phyloP scores from a whole-genome alignment of 805 yeast genomes.

The Candida boidinii region DNA sequence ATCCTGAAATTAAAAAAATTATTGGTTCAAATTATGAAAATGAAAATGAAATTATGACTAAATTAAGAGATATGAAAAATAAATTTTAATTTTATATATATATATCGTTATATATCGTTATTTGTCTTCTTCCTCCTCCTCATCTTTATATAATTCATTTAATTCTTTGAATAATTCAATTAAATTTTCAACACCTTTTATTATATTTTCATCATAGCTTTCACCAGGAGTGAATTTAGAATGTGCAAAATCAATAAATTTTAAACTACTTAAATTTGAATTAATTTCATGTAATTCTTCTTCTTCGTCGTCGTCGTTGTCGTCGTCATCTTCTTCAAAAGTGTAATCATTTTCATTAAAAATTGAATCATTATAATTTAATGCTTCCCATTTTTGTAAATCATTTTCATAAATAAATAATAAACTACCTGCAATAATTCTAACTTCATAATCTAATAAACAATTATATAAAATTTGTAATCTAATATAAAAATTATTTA shows the following conservation, averaged over 20 bases:
- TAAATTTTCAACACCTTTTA: slow-evolving; percentile 63
- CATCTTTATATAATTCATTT: neutral
- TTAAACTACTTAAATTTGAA: slow-evolving; percentile 46
- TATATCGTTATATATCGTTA: neutral
- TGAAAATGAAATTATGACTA: slow-evolving; percentile 55
- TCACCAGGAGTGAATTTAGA: slow-evolving; percentile 51
- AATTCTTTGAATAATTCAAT: slow-evolving; percentile 30
- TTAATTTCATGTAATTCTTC: slow-evolving; percentile 12
- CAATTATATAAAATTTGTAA: slow-evolving; percentile 61
- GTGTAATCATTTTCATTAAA: too few species aligned
- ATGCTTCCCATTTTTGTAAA: slow-evolving; percentile 37
- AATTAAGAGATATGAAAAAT: slow-evolving; percentile 73
- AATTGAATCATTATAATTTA: slow-evolving; percentile 31
- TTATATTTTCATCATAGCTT: slow-evolving; percentile 64
- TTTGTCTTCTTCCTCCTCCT: neutral
- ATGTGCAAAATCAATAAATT: slow-evolving; percentile 89
- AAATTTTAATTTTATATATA: slow-evolving; percentile 22
- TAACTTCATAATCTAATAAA: slow-evolving; percentile 49
- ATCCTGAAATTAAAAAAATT: slow-evolving; percentile 50
- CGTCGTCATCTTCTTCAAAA: slow-evolving; percentile 19
- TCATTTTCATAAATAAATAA: slow-evolving; percentile 72
- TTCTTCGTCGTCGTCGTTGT: slow-evolving; percentile 18
- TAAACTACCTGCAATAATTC: slow-evolving; percentile 66
- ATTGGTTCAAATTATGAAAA: slow-evolving; percentile 44
- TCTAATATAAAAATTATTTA: slow-evolving; percentile 43